Conservation (phyloP, 352 stramenopile species). For the Phytopythium helicoides region DNA sequence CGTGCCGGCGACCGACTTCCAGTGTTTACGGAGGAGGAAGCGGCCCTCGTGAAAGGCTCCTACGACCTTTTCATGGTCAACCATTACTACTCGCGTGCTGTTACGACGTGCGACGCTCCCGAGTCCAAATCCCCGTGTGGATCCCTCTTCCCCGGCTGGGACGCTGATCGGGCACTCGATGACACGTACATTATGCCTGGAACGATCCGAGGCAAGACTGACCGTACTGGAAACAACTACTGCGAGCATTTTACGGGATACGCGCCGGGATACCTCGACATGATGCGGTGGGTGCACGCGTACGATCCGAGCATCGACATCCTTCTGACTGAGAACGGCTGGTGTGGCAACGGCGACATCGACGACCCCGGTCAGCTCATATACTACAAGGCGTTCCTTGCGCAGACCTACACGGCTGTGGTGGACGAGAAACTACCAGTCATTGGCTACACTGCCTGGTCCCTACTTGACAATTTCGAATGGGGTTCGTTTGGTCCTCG, state of each 20-base stretch:
- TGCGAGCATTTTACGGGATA: constrained; percentile 45
- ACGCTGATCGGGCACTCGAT: constrained; percentile 29
- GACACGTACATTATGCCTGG: constrained; percentile 35
- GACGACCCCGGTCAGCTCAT: constrained; percentile 44
- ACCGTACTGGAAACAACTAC: constrained; percentile 41
- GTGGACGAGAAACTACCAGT: no score
- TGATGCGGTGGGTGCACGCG: constrained; percentile 39
- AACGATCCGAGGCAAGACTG: constrained; percentile 26
- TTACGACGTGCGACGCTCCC: constrained; percentile 26
- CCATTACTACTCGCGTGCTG: constrained; percentile 75
- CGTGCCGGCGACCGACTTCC: constrained; percentile 72
- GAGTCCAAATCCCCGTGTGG: constrained; percentile 15
- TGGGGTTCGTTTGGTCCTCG: no score
- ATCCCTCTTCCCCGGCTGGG: constrained; percentile 20
- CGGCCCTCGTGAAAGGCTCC: constrained; percentile 52
- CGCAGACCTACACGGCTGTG: no score
- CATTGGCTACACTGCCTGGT: no score
- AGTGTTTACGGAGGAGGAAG: constrained; percentile 68
- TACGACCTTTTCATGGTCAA: constrained; percentile 92
- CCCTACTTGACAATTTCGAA: no score
- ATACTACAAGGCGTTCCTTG: no score
- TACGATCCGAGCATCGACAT: constrained; percentile 41
- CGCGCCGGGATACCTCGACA: constrained; percentile 33
- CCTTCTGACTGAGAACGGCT: no score
- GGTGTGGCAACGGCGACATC: constrained; percentile 41